phyloP scores from a whole-genome alignment of 345 rosid species.

The Diplotaxis tenuifolia region DNA sequence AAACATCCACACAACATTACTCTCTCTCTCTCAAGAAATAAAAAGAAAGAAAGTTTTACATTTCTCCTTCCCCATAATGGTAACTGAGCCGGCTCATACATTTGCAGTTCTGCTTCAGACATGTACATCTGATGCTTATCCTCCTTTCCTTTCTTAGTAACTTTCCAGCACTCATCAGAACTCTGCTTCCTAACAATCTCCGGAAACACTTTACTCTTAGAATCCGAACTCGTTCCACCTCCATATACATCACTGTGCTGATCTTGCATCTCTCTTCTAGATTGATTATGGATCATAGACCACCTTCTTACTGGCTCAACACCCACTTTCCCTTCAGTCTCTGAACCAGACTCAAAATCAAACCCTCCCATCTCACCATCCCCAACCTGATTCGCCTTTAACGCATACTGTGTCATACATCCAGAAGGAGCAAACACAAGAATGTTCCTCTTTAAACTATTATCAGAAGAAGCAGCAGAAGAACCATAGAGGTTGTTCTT shows the following conservation, averaged over 20 bases:
- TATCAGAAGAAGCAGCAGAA: constrained; percentile 17
- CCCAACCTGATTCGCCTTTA: constrained; percentile 35
- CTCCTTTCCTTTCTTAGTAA: neutral
- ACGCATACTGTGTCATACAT: constrained; percentile 69
- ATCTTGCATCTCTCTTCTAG: neutral
- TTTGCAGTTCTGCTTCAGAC: neutral
- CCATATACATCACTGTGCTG: neutral
- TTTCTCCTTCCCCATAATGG: neutral
- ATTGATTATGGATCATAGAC: neutral
- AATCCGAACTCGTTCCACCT: neutral
- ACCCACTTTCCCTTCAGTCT: neutral
- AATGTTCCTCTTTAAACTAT: constrained; percentile 52
- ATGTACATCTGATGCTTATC: neutral
- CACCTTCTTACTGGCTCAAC: neutral
- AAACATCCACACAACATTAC: neutral
- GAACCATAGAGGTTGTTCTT: neutral
- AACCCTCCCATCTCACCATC: constrained; percentile 33
- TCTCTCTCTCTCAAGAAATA: neutral
- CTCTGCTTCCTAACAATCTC: neutral
- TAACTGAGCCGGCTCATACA: neutral
- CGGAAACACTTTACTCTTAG: neutral
- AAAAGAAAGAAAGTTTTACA: neutral
- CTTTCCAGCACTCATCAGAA: neutral
- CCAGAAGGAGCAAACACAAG: constrained; percentile 70
- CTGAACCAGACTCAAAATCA: neutral